Base-by-base conservation (phyloP, 495 filamentous ascomycete genomes). In the Xylaria bambusicola region DNA sequence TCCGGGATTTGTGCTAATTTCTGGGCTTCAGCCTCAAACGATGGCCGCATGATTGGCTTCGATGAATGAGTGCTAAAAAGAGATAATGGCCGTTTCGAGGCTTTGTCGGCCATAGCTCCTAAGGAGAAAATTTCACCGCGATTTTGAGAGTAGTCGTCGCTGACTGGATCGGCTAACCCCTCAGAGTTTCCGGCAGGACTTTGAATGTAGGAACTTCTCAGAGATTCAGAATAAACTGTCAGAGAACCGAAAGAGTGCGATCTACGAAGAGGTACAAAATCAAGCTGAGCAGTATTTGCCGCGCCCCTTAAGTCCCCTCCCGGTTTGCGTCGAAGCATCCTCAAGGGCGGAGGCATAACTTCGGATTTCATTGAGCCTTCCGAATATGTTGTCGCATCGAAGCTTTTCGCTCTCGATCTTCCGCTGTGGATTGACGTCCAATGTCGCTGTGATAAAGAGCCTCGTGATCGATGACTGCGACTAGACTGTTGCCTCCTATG, bases 1-100 rank as follows among this genome's bases (percentile, higher is more conserved):
- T 99, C 95, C 0, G 93, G 91, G 21, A 98, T 89, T 56, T 88
- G 85, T 8, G 93, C 91, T 61, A 98, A 86, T 64, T 90, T 88
- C 49, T 91, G 88, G 26, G 96, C 90, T 56, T 95, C 93, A 9
- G 84, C 86, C 72, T 98, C 90, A 57, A 98, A 97, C 0, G 92
- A 96, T 10, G 90, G 88, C 40, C 90, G 81, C 75, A 94, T 76
- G 40, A 91, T 81, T 13, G 86, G 87, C 65, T 91, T 88, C 2
- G 88, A 89, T 1, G 88, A 89, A 65, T 88, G 85, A 0, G 88
- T 90, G 49, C 84, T 86, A 35, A 93, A 83, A 7, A 95, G 77
- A 2, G 88, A 92, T 27, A 80, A 53, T 15, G 69, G 59, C 6
- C 56, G 75, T 54, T 80, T 80, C 0, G 72, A 66, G n/a, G 72